Evolutionary conservation across 805 yeast genomes (phyloP), one percentile per base, ranked within the genome.

Genomic region (Zygosaccharomyces gambellarensis): DNA sequence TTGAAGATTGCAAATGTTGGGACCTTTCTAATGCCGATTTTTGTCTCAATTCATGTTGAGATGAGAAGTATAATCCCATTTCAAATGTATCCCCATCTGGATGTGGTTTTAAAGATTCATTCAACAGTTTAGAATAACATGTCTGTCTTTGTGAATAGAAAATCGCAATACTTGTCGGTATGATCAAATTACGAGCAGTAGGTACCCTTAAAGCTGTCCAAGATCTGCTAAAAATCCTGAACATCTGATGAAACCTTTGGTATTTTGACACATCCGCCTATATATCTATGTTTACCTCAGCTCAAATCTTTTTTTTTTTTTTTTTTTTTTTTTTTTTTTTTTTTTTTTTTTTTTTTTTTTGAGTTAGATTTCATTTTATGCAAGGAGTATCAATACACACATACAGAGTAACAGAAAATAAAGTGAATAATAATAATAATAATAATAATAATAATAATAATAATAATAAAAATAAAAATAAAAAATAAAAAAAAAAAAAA

Each of bases 51-150:
- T 85, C 89, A 17, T 66, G 64, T 55, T 81, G 83, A 0, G 90
- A 85, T 0, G 87, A 72, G 10, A 68, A 49, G 61, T 72, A 86
- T 2, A 86, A 70, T 0, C 87, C 87, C 73, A 75, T 75, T 61
- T 86, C 94, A 65, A 73, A 84, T 0, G 95, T 86, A 32, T 81
- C 86, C 3, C 82, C 82, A 1, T 57, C 60, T 1, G 73, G 61
- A 49, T 73, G 78, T 0, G 86, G 69, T 4, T 42, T 51, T 32
- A 71, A 46, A 6, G 57, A 32, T 25, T 54, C 58, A 48, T 59
- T 55, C n/a, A 48, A 34, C 22, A 48, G 29, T 21, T 39, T 34
- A 19, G 32, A 48, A 34, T 36, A 47, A 23, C 22, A 41, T 17
- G 34, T 39, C 5, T 46, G 49, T 29, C 36, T 41, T 25, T 48